phyloP scores from a whole-genome alignment of 345 rosid genomes.

The Pugionium cornutum region DNA sequence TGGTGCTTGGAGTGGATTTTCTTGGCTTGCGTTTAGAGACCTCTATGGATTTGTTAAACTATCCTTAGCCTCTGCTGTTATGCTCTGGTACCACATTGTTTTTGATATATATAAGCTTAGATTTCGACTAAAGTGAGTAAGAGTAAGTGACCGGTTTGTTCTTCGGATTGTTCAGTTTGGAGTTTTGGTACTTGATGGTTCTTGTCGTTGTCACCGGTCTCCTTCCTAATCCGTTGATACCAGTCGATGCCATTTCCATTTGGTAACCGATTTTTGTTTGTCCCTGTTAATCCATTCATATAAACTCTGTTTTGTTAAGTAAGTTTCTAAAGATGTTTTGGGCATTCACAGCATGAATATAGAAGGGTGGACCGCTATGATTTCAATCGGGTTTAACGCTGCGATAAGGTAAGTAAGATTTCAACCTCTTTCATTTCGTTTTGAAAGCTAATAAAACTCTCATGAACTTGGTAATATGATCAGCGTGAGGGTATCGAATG shows the following conservation, averaged over 20 bases:
- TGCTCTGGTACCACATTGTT: conserved; percentile 65
- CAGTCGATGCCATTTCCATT: conserved; percentile 89
- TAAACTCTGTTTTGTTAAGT: conserved; percentile 3
- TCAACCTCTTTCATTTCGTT: background rate
- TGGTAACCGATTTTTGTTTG: conserved; percentile 48
- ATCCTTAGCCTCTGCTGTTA: conserved; percentile 84
- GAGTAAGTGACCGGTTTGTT: background rate
- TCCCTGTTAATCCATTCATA: background rate
- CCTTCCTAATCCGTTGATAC: conserved; percentile 67
- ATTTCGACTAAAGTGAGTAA: background rate
- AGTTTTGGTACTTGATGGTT: conserved; percentile 90
- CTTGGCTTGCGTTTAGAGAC: conserved; percentile 78
- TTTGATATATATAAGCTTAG: background rate
- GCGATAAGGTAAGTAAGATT: conserved; percentile 76
- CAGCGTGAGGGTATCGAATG: conserved; percentile 94
- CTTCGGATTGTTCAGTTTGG: conserved; percentile 61
- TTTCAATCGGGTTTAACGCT: conserved; percentile 87
- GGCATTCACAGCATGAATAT: conserved; percentile 71
- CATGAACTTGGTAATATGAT: conserved; percentile 6
- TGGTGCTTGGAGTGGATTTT: conserved; percentile 94
- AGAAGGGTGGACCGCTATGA: conserved; percentile 90
- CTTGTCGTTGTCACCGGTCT: conserved; percentile 78
- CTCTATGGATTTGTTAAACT: conserved; percentile 82
- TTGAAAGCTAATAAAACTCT: conserved; percentile 2
- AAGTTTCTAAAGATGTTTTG: background rate